Conservation (phyloP, 495 filamentous ascomycete species). For the Penicillium egyptiacum region DNA sequence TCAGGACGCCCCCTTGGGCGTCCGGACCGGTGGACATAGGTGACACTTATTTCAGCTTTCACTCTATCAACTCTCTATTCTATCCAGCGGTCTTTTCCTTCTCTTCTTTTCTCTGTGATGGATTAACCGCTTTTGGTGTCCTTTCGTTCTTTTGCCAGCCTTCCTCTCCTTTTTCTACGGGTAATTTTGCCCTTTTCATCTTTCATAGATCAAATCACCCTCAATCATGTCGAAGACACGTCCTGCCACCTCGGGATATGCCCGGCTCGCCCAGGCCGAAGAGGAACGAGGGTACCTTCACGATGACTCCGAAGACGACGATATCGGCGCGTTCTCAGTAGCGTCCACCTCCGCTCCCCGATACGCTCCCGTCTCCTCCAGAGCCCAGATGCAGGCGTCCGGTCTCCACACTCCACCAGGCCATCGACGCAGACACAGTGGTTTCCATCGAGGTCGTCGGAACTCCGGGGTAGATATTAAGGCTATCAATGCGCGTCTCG, state of each 20-base stretch:
- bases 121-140: constrained; percentile 23
- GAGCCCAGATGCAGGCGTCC: constrained; percentile 50
- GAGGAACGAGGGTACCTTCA: constrained; percentile 58
- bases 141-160: constrained; percentile 18
- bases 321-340: constrained; percentile 54
- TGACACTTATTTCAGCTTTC: constrained; percentile 23
- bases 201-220: constrained; percentile 16
- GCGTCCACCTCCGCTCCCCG: constrained; percentile 62
- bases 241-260: constrained; percentile 85
- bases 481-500: constrained; percentile 94
- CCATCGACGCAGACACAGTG: constrained; percentile 47
- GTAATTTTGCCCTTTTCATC: constrained; percentile 16
- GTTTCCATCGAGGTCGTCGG: constrained; percentile 58
- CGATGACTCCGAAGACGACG: constrained; percentile 73
- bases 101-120: constrained; percentile 22
- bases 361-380: constrained; percentile 64
- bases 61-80: constrained; percentile 7
- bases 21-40: constrained; percentile 20
- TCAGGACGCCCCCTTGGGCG: constrained; percentile 16
- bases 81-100: constrained; percentile 11
- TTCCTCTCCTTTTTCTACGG: constrained; percentile 14
- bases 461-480: constrained; percentile 97
- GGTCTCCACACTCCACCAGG: constrained; percentile 39
- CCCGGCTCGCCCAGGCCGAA: constrained; percentile 87
- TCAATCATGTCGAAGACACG: constrained; percentile 53